These are phyloP conservation scores for Tolypocladium ophioglossoides DNA, from an alignment of 2,329 filamentous ascomycete species.

Conservation along the genomic window DNA sequence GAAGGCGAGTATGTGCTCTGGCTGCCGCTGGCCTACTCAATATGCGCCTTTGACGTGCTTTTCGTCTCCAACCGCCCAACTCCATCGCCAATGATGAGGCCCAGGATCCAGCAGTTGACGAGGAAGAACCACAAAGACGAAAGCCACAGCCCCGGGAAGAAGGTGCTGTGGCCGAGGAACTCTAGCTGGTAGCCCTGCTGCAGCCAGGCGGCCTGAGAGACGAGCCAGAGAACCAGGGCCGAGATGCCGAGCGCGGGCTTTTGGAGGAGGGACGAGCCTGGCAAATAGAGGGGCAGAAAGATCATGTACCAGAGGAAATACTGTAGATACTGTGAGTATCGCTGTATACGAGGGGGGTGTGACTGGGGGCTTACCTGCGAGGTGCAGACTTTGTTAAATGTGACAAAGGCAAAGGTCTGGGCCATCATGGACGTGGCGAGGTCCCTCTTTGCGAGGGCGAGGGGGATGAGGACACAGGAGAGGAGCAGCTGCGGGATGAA, in stretches of 20 bases:
- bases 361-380: constrained; percentile 60
- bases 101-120: constrained; percentile 80
- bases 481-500: constrained; percentile 83
- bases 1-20: neutral
- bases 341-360: neutral
- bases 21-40: constrained; percentile 6
- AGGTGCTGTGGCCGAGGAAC: constrained; percentile 72
- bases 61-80: constrained; percentile 4
- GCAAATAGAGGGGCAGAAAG: constrained; percentile 84
- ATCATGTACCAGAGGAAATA: constrained; percentile 99
- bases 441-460: constrained; percentile 70
- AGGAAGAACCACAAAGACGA: constrained; percentile 71
- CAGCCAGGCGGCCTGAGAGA: constrained; percentile 65
- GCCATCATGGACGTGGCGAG: constrained; percentile 79
- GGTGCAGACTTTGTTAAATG: constrained; percentile 98
- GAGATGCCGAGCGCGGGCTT: constrained; percentile 49
- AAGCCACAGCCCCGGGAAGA: constrained; percentile 73
- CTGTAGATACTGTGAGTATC: constrained; percentile 29
- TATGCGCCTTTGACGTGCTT: constrained; percentile 9
- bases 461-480: constrained; percentile 63
- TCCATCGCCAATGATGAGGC: constrained; percentile 64
- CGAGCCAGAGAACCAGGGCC: constrained; percentile 63
- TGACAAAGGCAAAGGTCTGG: constrained; percentile 94
- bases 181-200: constrained; percentile 68
- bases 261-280: constrained; percentile 60